Evolutionary conservation across 495 filamentous ascomycete genomes (phyloP).

Genomic region (Xylaria nigripes): DNA sequence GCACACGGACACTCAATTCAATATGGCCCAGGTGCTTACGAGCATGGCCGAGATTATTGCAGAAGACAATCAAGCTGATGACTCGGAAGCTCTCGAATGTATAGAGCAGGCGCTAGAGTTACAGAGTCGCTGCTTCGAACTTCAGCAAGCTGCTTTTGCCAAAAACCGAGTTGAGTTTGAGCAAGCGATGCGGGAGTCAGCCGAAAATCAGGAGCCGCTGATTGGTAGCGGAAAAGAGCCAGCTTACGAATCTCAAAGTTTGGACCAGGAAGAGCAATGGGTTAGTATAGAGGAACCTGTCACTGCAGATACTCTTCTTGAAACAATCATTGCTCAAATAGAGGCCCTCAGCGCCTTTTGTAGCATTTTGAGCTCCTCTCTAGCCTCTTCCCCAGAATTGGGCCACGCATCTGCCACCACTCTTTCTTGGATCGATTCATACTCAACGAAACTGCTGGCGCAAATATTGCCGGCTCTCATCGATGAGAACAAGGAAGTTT

Average conservation of each 20-base stretch:
- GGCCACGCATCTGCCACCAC: constrained; percentile 6
- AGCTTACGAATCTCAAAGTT: neutral
- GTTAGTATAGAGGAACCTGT: constrained; percentile 55
- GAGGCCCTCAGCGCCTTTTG: constrained; percentile 40
- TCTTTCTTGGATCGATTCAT: constrained; percentile 49
- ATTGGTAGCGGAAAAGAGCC: neutral
- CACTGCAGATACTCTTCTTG: constrained; percentile 46
- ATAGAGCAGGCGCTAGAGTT: constrained; percentile 56
- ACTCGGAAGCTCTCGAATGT: constrained; percentile 20
- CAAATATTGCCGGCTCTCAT: constrained; percentile 39
- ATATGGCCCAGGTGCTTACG: constrained; percentile 58
- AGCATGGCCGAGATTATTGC: constrained; percentile 54
- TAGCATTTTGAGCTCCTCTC: constrained; percentile 35
- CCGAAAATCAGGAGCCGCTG: constrained; percentile 4
- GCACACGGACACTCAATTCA: constrained; percentile 61
- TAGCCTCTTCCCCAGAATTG: constrained; percentile 22
- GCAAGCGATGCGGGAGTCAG: constrained; percentile 13
- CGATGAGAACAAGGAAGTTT: constrained; percentile 33
- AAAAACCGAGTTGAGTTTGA: constrained; percentile 46
- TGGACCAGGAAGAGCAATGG: constrained; percentile 46
- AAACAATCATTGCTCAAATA: constrained; percentile 56
- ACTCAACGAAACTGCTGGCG: constrained; percentile 39
- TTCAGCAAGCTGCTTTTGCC: constrained; percentile 38
- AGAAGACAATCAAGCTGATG: constrained; percentile 39
- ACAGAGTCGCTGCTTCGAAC: constrained; percentile 50